A percentile compares a stretch with the other conserved stretches of the same genome.
Evolutionary conservation across 2,329 filamentous ascomycete genomes (phyloP).

Genomic region (Curvularia sp.): DNA sequence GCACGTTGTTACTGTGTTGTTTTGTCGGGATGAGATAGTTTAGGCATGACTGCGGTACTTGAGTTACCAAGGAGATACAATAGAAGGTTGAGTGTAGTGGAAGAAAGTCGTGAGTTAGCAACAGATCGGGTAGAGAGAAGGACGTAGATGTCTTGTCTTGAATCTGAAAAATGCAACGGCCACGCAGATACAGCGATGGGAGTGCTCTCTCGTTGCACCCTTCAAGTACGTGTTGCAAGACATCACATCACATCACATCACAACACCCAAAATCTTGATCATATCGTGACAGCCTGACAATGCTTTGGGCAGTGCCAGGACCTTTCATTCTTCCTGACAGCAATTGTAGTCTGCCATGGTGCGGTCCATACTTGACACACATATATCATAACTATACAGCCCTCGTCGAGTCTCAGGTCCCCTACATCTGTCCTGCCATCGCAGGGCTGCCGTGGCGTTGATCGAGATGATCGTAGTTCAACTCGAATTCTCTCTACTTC

Average conservation of each 20-base stretch:
- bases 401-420: not conserved
- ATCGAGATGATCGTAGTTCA: constrained; percentile 62
- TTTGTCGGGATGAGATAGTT: no score
- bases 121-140: not conserved
- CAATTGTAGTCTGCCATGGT: not conserved
- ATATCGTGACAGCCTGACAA: not conserved
- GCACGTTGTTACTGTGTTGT: no score
- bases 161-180: not conserved
- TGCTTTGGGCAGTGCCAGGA: not conserved
- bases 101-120: not conserved
- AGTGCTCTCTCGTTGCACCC: not conserved
- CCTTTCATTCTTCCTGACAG: not conserved
- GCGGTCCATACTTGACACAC: not conserved
- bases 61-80: no score
- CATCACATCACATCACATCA: not conserved
- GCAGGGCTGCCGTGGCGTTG: constrained; percentile 51
- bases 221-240: not conserved
- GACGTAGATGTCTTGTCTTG: not conserved
- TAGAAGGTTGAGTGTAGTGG: no score
- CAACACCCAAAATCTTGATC: no score
- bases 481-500: constrained; percentile 57
- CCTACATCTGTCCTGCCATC: constrained; percentile 40
- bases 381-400: constrained; percentile 4
- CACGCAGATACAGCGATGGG: not conserved
- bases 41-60: no score